Evolutionary conservation across 257 asterid species (phyloP).

Genomic region (Ballota nigra): DNA sequence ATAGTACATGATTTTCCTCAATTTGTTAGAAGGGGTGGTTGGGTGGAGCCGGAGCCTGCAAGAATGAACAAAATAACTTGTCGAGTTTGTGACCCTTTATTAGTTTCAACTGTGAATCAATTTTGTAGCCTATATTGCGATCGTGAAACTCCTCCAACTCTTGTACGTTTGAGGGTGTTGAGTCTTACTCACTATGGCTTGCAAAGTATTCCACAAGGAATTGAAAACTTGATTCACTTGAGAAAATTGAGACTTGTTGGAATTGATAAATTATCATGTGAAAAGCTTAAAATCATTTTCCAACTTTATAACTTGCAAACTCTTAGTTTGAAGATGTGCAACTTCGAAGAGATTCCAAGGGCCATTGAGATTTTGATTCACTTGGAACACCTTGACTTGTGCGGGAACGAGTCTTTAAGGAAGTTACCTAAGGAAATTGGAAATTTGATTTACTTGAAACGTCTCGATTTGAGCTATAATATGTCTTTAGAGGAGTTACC

Average conservation of each 20-base stretch:
- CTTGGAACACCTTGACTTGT: no score
- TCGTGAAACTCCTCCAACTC: neutral
- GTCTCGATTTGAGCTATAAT: neutral
- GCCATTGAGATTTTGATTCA: neutral
- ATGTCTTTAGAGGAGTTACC: neutral
- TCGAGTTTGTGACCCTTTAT: neutral
- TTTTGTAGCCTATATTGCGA: neutral
- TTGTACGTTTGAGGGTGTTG: neutral
- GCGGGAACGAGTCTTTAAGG: no score
- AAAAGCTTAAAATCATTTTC: neutral
- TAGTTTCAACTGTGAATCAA: neutral
- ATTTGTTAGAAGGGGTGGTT: neutral
- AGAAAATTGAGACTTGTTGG: neutral
- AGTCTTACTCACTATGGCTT: neutral
- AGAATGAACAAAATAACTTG: neutral
- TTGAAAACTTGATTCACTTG: neutral
- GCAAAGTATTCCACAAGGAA: no score
- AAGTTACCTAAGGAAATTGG: neutral
- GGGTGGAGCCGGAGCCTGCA: neutral
- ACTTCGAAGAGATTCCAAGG: neutral
- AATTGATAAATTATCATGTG: neutral
- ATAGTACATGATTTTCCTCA: constrained; percentile 19
- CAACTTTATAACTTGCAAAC: neutral
- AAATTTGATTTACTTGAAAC: neutral
- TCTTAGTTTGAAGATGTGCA: neutral